phyloP scores from a whole-genome alignment of 192 early-diverging fungal species.

The Linnemannia elongata region DNA sequence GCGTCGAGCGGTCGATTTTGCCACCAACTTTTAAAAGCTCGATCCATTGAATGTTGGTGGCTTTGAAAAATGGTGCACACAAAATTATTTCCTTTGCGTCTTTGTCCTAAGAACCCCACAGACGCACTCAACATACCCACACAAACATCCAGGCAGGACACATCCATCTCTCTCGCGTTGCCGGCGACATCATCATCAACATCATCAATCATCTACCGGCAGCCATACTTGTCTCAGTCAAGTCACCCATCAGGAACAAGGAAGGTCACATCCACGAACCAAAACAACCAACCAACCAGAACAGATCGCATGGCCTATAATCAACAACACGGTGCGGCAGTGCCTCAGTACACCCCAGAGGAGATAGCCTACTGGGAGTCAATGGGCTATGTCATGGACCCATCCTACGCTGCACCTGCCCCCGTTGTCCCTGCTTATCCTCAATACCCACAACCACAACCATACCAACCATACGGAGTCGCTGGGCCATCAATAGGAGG shows the following conservation, averaged over 20 bases:
- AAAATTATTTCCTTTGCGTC: no score
- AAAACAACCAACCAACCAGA: not conserved
- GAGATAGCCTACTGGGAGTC: conserved; percentile 58
- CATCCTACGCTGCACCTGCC: conserved; percentile 14
- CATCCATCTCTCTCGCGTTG: no score
- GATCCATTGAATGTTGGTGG: no score
- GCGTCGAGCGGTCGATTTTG: not conserved
- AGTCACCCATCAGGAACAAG: no score
- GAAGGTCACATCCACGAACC: no score
- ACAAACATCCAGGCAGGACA: no score
- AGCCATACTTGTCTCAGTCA: no score
- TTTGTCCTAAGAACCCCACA: no score
- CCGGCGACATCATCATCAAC: no score
- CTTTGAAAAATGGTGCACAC: no score
- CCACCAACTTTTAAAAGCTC: not conserved
- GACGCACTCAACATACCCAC: no score
- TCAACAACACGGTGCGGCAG: conserved; percentile 9
- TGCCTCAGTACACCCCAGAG: conserved; percentile 34
- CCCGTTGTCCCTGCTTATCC: conserved; percentile 8
- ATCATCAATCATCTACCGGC: no score
- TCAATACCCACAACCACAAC: conserved; percentile 36
- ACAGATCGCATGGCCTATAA: conserved; percentile 23
- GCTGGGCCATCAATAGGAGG: conserved; percentile 30
- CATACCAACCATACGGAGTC: not conserved
- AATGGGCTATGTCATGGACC: conserved; percentile 41